Conservation (phyloP, 2,329 filamentous ascomycete species). For the Lasiodiplodia sp. region DNA sequence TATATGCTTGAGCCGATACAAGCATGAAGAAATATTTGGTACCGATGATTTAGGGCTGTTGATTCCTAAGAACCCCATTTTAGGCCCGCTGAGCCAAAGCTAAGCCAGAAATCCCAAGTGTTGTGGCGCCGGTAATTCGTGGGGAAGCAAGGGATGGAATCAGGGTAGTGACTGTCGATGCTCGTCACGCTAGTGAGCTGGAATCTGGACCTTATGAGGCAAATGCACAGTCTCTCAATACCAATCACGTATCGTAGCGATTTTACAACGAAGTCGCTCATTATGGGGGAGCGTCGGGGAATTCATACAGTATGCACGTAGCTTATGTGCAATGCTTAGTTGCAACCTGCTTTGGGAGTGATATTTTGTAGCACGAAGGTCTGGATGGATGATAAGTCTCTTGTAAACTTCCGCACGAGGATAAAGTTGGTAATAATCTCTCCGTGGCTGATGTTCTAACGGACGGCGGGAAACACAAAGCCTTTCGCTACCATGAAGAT, state of each 20-base stretch:
- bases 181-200: background rate
- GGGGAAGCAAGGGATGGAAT: conserved; percentile 7
- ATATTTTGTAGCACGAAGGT: background rate
- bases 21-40: background rate
- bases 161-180: background rate
- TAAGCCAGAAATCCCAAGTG: background rate
- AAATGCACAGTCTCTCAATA: background rate
- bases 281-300: background rate
- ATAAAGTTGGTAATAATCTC: background rate
- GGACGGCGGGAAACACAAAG: background rate
- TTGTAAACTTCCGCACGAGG: background rate
- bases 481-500: background rate
- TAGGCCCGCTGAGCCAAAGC: background rate
- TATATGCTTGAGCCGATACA: background rate
- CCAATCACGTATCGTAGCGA: background rate
- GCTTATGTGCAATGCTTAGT: too few species aligned
- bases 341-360: too few species aligned
- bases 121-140: background rate
- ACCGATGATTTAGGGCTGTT: background rate
- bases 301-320: background rate
- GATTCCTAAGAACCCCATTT: background rate
- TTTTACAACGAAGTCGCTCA: background rate
- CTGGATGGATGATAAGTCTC: background rate
- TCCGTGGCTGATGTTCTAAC: too few species aligned
- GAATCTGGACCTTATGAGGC: background rate